Evolutionary conservation across 2,329 filamentous ascomycete species (phyloP).

Genomic region (Neofusicoccum ribis): DNA sequence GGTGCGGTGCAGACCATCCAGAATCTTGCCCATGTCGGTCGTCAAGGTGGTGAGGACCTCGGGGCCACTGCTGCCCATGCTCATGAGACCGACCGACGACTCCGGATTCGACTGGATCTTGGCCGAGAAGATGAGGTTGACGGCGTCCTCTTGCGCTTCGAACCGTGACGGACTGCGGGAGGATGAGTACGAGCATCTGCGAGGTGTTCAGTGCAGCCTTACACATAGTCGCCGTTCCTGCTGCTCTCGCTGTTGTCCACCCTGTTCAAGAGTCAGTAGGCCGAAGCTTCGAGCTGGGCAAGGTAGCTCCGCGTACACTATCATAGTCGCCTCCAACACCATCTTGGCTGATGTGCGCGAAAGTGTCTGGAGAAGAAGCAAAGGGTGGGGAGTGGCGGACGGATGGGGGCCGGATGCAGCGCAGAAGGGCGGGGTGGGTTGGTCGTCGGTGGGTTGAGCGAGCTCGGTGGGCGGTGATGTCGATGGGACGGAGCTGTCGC

Average conservation of each 20-base stretch:
- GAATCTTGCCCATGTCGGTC: slow-evolving; percentile 91
- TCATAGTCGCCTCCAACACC: slow-evolving; percentile 99
- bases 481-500: slow-evolving; percentile 3
- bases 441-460: not conserved
- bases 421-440: not conserved
- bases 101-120: slow-evolving; percentile 96
- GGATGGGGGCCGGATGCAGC: not conserved
- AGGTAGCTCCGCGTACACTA: slow-evolving; percentile 59
- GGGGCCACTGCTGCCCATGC: slow-evolving; percentile 96
- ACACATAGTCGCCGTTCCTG: slow-evolving; percentile 89
- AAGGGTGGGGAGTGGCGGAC: not conserved
- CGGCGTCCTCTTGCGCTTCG: slow-evolving; percentile 93
- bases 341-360: slow-evolving; percentile 63
- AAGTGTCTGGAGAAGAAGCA: not conserved
- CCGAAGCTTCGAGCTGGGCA: slow-evolving; percentile 19
- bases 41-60: slow-evolving; percentile 96
- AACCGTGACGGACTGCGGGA: slow-evolving; percentile 77
- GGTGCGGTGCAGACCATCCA: slow-evolving; percentile 87
- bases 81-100: slow-evolving; percentile 96
- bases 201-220: slow-evolving; percentile 24
- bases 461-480: slow-evolving; percentile 16
- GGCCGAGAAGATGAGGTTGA: slow-evolving; percentile 91
- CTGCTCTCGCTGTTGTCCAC: slow-evolving; percentile 99
- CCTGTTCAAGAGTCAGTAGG: slow-evolving; percentile 43
- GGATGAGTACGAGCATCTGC: slow-evolving; percentile 20